phyloP scores from a whole-genome alignment of 2,329 filamentous ascomycete species.

The Alternaria postmessia region DNA sequence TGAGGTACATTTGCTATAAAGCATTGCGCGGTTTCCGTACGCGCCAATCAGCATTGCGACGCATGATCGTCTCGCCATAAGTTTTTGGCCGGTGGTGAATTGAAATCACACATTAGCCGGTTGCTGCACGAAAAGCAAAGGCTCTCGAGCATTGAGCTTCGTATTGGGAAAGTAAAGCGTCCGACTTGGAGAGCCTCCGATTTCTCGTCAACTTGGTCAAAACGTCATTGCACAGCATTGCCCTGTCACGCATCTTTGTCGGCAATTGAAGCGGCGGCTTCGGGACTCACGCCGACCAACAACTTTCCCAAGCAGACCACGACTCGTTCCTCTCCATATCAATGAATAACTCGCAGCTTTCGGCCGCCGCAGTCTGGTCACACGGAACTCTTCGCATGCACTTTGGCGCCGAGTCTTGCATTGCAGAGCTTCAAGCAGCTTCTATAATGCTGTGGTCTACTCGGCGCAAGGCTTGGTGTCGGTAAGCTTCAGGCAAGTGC shows the following conservation, averaged over 20 bases:
- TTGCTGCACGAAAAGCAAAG: background rate
- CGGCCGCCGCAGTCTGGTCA: background rate
- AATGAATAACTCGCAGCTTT: background rate
- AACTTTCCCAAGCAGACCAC: background rate
- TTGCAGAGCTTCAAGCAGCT: background rate
- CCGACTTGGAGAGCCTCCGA: background rate
- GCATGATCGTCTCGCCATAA: background rate
- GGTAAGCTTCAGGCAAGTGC: background rate
- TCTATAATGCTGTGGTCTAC: background rate
- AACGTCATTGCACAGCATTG: background rate
- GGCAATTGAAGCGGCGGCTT: background rate
- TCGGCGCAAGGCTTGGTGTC: conserved; percentile 1
- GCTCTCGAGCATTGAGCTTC: background rate
- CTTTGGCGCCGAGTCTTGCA: background rate
- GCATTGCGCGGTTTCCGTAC: too few species aligned
- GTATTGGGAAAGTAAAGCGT: background rate
- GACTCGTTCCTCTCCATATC: background rate
- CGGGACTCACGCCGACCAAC: background rate
- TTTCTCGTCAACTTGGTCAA: background rate
- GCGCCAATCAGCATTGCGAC: background rate
- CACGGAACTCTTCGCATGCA: background rate
- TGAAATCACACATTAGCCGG: background rate
- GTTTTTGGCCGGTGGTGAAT: background rate
- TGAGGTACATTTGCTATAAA: too few species aligned
- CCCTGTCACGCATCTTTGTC: background rate